Evolutionary conservation across 75 land plant species (phyloP).

Genomic region (Chamaecyparis obtusa): DNA sequence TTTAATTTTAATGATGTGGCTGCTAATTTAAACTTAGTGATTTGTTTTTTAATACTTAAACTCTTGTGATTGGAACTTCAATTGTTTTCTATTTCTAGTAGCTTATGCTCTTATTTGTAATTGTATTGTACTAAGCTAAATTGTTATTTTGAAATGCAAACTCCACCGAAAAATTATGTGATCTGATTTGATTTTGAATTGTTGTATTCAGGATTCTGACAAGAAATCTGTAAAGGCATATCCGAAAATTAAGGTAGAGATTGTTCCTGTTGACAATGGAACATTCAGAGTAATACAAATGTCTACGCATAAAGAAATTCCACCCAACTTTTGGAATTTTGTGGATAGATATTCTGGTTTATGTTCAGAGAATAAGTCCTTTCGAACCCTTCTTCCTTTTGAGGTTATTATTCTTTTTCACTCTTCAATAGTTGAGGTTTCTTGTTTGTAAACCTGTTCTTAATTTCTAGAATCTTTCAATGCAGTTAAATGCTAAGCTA

Average conservation of each 20-base stretch:
- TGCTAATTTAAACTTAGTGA: not conserved
- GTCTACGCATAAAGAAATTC: not conserved
- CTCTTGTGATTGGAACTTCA: not conserved
- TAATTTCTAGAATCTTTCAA: not conserved
- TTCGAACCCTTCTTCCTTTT: not conserved
- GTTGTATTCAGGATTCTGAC: not conserved
- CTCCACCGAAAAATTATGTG: not conserved
- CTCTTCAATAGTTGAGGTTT: not conserved
- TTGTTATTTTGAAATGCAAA: not conserved
- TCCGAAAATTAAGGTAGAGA: not conserved
- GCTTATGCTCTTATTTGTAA: not conserved
- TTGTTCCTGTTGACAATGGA: not conserved
- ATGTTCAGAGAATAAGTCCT: constrained; percentile 7
- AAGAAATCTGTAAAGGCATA: not conserved
- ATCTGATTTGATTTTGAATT: not conserved
- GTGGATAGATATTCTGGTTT: constrained; percentile 2
- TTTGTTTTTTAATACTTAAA: not conserved
- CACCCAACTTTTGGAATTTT: constrained; percentile 2
- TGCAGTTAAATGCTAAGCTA: not conserved
- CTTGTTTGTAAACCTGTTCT: not conserved
- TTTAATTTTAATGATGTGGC: not conserved
- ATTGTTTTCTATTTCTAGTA: not conserved
- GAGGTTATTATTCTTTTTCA: constrained; percentile 1
- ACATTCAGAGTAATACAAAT: not conserved
- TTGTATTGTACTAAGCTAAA: not conserved